Evolutionary conservation across 2,329 filamentous ascomycete species (phyloP), one percentile per base, ranked within the genome.

Genomic region (Ascochyta pisi): DNA sequence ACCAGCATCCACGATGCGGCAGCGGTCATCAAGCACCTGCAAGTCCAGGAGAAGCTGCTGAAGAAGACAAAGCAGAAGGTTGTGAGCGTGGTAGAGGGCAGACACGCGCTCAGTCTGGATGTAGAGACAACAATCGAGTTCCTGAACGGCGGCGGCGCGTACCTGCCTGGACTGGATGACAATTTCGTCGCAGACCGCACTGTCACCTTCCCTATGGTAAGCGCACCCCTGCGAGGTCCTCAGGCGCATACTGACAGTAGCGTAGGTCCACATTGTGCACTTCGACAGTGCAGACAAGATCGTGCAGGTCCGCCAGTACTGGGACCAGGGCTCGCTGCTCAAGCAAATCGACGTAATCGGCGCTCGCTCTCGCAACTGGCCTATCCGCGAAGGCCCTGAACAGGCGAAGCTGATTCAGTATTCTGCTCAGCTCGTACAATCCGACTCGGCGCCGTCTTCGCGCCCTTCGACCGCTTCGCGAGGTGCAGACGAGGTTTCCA

Each of bases 311-410:
- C 90, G 94, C 66, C 86, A 94, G 65, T 91, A 89, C 75, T 99
- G 95, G 95, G 95, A 99, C 75, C 95, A 99, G 77, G 93, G 88
- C 58, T 89, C 92, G 50, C 85, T 99, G 37, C 85, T 99, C 64
- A 98, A 95, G 80, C 89, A 96, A 76, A 84, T 97, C 62, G 93
- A 97, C 60, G 88, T 97, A 53, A 98, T 99, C 76, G 94, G 95
- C 69, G 89, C 88, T 73, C 89, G 89, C 50, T 91, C 91, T 53
- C 90, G 89, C 75, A 96, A 95, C 78, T 99, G 95, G 95, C 95
- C 95, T 50, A 96, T 99, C 72, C 86, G 87, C 65, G 92, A 96
- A 73, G 90, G 89, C 72, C 86, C 86, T 68, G 92, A 96, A 50
- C 93, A 98, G 79, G 83, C 89, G 65, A 88, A 86, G 68, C 80